Percentiles rank a stretch among this genome's conserved stretches.
These are phyloP conservation scores for Lizonia empirigonia DNA, from an alignment of 2,329 filamentous ascomycete species.

Conservation along the genomic window DNA sequence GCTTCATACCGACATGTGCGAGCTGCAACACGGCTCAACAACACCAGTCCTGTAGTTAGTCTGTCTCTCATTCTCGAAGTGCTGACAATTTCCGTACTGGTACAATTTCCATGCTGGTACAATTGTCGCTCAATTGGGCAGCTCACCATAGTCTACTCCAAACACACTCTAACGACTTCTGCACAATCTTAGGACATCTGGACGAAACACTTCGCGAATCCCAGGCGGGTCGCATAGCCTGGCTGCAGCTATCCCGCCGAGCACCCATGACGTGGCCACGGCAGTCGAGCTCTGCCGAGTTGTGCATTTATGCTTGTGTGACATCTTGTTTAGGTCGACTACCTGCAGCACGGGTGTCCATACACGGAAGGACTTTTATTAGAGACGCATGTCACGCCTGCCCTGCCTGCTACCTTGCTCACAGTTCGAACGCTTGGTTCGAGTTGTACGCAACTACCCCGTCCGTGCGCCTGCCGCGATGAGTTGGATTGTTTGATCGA, in stretches of 20 bases:
- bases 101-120: background rate
- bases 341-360: background rate
- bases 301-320: background rate
- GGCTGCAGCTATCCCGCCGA: background rate
- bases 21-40: constrained; percentile 1
- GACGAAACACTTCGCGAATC: background rate
- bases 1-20: constrained; percentile 1
- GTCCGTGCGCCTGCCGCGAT: constrained; percentile 8
- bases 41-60: background rate
- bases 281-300: background rate
- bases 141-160: background rate
- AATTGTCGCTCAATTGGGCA: background rate
- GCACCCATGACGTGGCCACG: background rate
- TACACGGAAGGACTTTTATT: background rate
- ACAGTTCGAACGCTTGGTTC: too few relatives aligned
- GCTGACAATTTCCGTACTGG: background rate
- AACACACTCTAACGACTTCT: background rate
- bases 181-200: background rate
- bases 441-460: background rate
- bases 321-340: background rate
- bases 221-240: background rate
- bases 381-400: too few relatives aligned
- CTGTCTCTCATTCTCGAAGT: background rate
- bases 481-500: constrained; percentile 14
- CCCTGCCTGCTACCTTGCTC: too few relatives aligned